Evolutionary conservation across 345 rosid genomes (phyloP).

Genomic region (Eucalyptus erythrocorys): DNA sequence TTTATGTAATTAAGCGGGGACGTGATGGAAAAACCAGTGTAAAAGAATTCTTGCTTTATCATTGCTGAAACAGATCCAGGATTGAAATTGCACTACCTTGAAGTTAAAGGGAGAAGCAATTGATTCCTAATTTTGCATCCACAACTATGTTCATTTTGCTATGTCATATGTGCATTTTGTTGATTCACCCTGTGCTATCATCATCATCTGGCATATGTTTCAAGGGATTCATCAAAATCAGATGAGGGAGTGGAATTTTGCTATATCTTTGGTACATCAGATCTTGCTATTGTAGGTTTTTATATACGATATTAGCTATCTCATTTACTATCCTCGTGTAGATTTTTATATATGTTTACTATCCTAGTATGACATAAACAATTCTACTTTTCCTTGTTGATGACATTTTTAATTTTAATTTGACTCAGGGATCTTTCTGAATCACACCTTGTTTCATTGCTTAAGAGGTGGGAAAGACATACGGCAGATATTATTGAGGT

Average conservation of each 20-base stretch:
- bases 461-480: slow-evolving; percentile 58
- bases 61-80: not conserved
- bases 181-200: not conserved
- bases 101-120: not conserved
- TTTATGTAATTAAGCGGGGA: not conserved
- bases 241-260: not conserved
- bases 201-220: not conserved
- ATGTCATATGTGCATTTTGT: not conserved
- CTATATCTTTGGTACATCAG: not conserved
- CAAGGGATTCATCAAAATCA: not conserved
- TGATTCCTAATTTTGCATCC: not conserved
- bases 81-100: not conserved
- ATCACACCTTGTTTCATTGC: slow-evolving; percentile 28
- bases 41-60: not conserved
- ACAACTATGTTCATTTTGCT: not conserved
- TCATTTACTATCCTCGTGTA: not conserved
- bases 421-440: slow-evolving; percentile 68
- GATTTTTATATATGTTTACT: not conserved
- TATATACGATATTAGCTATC: not conserved
- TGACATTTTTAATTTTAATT: not conserved
- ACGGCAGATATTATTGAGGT: slow-evolving; percentile 48
- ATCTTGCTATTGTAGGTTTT: not conserved
- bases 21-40: not conserved
- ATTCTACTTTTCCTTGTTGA: not conserved
- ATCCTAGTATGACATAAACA: not conserved